Conservation (phyloP, 306 rosid genomes). For the Rosa rugosa region DNA sequence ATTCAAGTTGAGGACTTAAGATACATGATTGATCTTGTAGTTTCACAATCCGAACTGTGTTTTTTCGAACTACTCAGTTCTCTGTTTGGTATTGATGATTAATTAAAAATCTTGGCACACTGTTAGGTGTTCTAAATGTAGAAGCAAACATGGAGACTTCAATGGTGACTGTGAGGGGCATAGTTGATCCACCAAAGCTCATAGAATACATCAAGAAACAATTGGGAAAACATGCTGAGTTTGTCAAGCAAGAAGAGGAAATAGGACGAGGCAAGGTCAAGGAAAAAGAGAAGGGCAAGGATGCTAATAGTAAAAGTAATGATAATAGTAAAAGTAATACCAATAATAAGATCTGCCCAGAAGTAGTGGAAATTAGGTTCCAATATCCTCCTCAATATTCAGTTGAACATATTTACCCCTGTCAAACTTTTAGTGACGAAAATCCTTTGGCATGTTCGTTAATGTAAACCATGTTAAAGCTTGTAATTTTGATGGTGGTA, state of each 20-base stretch:
- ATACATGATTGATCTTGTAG: background rate
- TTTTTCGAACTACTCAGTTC: background rate
- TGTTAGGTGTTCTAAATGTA: slow-evolving; percentile 53
- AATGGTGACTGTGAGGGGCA: slow-evolving; percentile 56
- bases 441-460: slow-evolving; percentile 65
- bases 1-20: background rate
- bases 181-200: slow-evolving; percentile 43
- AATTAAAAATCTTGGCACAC: background rate
- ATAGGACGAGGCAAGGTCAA: background rate
- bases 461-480: slow-evolving; percentile 37
- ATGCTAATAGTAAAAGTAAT: background rate
- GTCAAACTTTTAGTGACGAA: slow-evolving; percentile 69
- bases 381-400: slow-evolving; percentile 64
- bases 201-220: slow-evolving; percentile 43
- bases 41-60: background rate
- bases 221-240: slow-evolving; percentile 55
- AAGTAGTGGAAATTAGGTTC: slow-evolving; percentile 10
- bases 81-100: background rate
- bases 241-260: slow-evolving; percentile 33
- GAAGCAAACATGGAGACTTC: slow-evolving; percentile 53
- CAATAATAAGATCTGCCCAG: background rate
- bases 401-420: slow-evolving; percentile 37
- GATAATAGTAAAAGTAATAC: background rate
- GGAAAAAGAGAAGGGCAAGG: background rate
- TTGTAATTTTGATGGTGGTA: background rate